These are phyloP conservation scores for Ogataea nonfermentans DNA, from an alignment of 805 yeast genomes.

Conservation along the genomic window DNA sequence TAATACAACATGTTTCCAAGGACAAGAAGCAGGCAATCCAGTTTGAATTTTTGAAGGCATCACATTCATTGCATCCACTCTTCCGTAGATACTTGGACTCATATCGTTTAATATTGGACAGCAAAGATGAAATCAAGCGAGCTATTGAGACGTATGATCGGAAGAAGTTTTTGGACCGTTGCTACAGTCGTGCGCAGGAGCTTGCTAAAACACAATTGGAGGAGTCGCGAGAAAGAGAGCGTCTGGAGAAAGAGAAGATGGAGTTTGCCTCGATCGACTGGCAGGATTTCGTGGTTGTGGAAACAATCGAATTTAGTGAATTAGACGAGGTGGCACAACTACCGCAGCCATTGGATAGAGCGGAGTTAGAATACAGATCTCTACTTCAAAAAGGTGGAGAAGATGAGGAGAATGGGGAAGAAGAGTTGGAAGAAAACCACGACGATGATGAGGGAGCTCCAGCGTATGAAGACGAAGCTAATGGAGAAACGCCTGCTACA, in stretches of 20 bases:
- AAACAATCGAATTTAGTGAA: constrained; percentile 62
- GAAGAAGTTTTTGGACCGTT: constrained; percentile 41
- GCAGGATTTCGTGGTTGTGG: constrained; percentile 77
- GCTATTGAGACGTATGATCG: constrained; percentile 26
- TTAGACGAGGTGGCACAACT: constrained; percentile 57
- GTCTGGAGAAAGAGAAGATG: constrained; percentile 38
- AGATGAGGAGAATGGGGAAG: constrained; percentile 34
- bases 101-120: constrained; percentile 43
- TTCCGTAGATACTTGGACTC: constrained; percentile 53
- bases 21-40: constrained; percentile 44
- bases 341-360: constrained; percentile 52
- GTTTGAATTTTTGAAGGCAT: constrained; percentile 61
- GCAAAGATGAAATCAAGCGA: constrained; percentile 21
- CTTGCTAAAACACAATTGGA: constrained; percentile 38
- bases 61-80: constrained; percentile 58
- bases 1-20: constrained; percentile 30
- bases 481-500: neutral
- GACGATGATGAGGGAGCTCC: constrained; percentile 8
- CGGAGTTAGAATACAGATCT: constrained; percentile 61
- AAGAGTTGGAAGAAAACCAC: constrained; percentile 11
- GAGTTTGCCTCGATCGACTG: constrained; percentile 81
- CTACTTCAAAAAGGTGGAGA: constrained; percentile 48
- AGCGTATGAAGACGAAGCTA: constrained; percentile 6
- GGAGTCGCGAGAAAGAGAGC: constrained; percentile 31
- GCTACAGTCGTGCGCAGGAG: constrained; percentile 58